Conservation (phyloP, 768 basidiomycete genomes). For the Boletus rubroflammeus region DNA sequence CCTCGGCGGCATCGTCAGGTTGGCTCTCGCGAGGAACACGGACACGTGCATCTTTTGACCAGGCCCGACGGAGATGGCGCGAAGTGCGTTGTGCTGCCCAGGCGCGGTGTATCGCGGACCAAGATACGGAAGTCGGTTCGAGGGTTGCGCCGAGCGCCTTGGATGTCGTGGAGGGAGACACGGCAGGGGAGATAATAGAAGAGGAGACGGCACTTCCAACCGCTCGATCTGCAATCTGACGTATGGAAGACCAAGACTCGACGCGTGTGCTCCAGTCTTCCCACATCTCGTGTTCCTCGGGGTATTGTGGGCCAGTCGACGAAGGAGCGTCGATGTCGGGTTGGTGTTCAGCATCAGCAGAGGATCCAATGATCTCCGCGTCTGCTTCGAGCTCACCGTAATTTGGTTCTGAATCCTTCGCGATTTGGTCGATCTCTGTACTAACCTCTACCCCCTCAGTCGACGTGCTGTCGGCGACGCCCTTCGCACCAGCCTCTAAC, state of each 20-base stretch:
- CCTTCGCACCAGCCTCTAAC: slow-evolving; percentile 35
- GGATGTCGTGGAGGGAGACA: slow-evolving; percentile 16
- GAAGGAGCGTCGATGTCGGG: neutral
- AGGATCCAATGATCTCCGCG: slow-evolving; percentile 13
- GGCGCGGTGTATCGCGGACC: slow-evolving; percentile 62
- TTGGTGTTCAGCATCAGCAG: slow-evolving; percentile 13
- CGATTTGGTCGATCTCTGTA: slow-evolving; percentile 2
- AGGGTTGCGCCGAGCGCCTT: slow-evolving; percentile 14
- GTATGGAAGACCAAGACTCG: slow-evolving; percentile 67
- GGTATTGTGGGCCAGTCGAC: slow-evolving; percentile 5
- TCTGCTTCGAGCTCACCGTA: slow-evolving; percentile 18
- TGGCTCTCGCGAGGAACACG: slow-evolving; percentile 35
- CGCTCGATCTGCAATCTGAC: slow-evolving; percentile 71
- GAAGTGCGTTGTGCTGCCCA: slow-evolving; percentile 58
- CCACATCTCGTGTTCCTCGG: slow-evolving; percentile 40
- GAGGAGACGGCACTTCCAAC: slow-evolving; percentile 59
- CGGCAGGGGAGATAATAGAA: slow-evolving; percentile 8
- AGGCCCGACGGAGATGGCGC: slow-evolving; percentile 51
- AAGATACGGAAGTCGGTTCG: slow-evolving; percentile 59
- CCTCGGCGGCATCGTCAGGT: slow-evolving; percentile 33
- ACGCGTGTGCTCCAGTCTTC: slow-evolving; percentile 67
- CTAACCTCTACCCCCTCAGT: slow-evolving; percentile 1
- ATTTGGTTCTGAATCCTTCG: slow-evolving; percentile 1
- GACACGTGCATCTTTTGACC: slow-evolving; percentile 51
- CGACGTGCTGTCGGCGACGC: neutral